phyloP scores from a whole-genome alignment of 2,329 filamentous ascomycete genomes.

The Aspergillus brasiliensis region DNA sequence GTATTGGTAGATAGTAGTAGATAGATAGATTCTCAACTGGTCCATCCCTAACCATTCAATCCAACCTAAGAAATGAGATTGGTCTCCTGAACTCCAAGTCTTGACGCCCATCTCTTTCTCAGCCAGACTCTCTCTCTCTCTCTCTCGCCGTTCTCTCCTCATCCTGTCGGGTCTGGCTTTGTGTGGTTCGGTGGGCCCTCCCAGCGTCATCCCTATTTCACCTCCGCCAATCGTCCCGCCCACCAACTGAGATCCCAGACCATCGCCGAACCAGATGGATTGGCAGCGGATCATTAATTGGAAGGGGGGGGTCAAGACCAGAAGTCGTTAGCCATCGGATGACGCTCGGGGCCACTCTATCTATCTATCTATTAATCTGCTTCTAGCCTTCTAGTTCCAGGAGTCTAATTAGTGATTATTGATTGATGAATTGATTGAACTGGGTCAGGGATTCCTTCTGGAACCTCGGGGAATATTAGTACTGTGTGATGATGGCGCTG shows the following conservation, averaged over 20 bases:
- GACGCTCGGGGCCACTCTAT: not conserved
- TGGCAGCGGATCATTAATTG: not conserved
- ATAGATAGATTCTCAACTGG: not conserved
- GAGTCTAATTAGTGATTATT: not conserved
- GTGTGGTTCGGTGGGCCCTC: constrained; percentile 44
- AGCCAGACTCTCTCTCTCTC: no score
- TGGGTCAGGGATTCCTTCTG: constrained; percentile 6
- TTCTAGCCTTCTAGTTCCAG: no score
- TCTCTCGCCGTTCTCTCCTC: not conserved
- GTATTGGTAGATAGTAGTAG: not conserved
- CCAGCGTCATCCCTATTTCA: constrained; percentile 41
- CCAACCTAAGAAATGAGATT: not conserved
- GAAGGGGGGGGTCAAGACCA: constrained; percentile 1
- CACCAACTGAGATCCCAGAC: constrained; percentile 17
- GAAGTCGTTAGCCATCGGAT: not conserved
- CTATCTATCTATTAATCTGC: no score
- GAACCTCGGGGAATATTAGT: constrained; percentile 8
- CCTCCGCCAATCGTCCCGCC: constrained; percentile 36
- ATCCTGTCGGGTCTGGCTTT: constrained; percentile 21
- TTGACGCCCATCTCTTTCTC: not conserved
- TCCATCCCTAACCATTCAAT: no score
- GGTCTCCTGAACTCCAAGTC: constrained; percentile 3
- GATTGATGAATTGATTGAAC: constrained; percentile 1
- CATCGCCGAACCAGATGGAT: constrained; percentile 16
- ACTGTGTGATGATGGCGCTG: not conserved